A percentile compares a stretch with the other conserved stretches of the same genome.
Conservation (phyloP, 179 eudicot genomes). For the Spergularia azorica region DNA sequence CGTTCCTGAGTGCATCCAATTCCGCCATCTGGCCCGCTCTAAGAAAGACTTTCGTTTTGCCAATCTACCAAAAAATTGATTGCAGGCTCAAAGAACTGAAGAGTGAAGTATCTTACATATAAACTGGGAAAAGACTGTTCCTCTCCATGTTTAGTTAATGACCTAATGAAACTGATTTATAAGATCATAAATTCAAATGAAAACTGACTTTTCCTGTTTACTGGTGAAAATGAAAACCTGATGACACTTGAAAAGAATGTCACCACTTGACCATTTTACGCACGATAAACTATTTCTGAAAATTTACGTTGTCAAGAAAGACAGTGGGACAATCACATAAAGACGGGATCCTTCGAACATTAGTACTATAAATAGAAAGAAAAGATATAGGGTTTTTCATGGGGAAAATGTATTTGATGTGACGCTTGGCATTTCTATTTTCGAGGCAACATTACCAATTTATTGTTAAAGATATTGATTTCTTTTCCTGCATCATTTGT, state of each 20-base stretch:
- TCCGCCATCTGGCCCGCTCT: conserved; percentile 99
- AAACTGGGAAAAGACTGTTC: conserved; percentile 1
- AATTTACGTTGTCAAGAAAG: no score
- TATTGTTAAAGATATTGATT: no score
- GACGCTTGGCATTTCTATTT: no score
- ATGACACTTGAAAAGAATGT: conserved; percentile 4
- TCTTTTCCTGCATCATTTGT: no score
- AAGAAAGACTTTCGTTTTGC: conserved; percentile 86
- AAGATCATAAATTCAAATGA: not conserved
- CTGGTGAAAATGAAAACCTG: not conserved
- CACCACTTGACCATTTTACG: no score
- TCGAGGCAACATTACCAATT: no score
- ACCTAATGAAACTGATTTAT: not conserved
- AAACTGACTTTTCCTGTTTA: not conserved
- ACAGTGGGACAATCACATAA: no score
- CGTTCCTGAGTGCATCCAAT: conserved; percentile 71
- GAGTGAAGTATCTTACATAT: conserved; percentile 1
- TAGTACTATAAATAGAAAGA: no score
- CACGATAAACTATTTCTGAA: no score
- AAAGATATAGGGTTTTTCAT: no score
- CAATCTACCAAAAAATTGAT: conserved; percentile 55
- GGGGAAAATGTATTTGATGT: no score
- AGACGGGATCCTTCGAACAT: no score
- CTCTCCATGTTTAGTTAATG: not conserved
- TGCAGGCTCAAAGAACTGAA: conserved; percentile 14